Conservation (phyloP, 2,329 filamentous ascomycete species). For the Aspergillus quadricinctus region DNA sequence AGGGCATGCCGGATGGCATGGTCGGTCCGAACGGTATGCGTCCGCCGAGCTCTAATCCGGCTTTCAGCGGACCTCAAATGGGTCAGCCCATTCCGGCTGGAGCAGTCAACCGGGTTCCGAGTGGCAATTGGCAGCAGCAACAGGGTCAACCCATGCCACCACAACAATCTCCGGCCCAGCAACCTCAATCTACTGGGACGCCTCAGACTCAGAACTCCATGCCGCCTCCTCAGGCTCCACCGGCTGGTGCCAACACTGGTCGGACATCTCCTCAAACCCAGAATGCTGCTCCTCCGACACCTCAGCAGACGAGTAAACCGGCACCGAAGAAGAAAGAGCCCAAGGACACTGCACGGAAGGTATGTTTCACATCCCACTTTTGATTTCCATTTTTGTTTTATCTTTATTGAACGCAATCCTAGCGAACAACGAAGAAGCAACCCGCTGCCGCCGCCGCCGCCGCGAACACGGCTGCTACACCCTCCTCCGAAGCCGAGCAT, state of each 20-base stretch:
- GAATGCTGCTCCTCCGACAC: constrained; percentile 55
- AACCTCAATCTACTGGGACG: constrained; percentile 49
- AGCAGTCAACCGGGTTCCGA: constrained; percentile 36
- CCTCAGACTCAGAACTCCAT: constrained; percentile 54
- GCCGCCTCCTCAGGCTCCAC: constrained; percentile 47
- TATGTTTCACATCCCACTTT: constrained; percentile 23
- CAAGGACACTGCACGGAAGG: constrained; percentile 50
- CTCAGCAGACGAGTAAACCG: constrained; percentile 55
- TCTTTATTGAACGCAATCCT: constrained; percentile 16
- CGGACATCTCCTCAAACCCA: constrained; percentile 43
- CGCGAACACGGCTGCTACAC: constrained; percentile 40
- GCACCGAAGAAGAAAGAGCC: constrained; percentile 57
- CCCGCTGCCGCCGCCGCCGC: constrained; percentile 31
- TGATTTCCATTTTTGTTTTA: constrained; percentile 2
- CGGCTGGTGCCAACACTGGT: constrained; percentile 36
- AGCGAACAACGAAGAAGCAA: constrained; percentile 44
- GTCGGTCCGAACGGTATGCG: constrained; percentile 53
- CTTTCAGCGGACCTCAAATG: constrained; percentile 40
- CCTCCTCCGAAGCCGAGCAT: constrained; percentile 44
- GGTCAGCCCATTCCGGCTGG: constrained; percentile 42
- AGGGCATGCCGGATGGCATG: constrained; percentile 42
- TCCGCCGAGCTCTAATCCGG: constrained; percentile 51
- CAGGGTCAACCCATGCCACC: constrained; percentile 45
- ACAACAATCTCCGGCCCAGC: constrained; percentile 41
- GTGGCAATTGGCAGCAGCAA: constrained; percentile 38